Evolutionary conservation across 345 rosid species (phyloP), one percentile per base, ranked within the genome.

Genomic region (Populus deltoides): DNA sequence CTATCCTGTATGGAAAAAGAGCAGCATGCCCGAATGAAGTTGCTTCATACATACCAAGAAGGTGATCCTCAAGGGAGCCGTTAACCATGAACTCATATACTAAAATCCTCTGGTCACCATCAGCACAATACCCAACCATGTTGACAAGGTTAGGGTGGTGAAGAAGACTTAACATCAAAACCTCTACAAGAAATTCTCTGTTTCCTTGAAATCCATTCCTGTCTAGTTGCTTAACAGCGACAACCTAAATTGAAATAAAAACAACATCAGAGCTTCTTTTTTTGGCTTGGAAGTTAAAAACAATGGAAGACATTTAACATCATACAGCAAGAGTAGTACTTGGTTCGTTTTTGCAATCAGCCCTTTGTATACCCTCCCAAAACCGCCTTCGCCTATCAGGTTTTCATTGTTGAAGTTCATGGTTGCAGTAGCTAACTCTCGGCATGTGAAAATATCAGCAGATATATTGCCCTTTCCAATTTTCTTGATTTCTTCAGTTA

Each of bases 151-250:
- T 80, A 31, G 86, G 81, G 71, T 92, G 91, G 76, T 88, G 86
- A 80, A 90, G 88, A 71, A 90, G 85, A 77, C 94, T 89, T 66
- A 92, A 81, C 91, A 92, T 86, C 83, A 90, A 77, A 78, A 92
- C 92, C 85, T 92, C 97, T 24, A 90, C 89, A 9, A 92, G 88
- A 71, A 92, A 92, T 82, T 92, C 97, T 82, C 93, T 79, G 80
- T 92, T 89, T 68, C 97, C 97, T 83, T 92, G 97, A 80, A 86
- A 89, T 8, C 97, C 97, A 82, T 88, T 90, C 83, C 92, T 88
- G 87, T 92, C 94, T 12, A 90, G 93, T 81, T 90, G 92, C 86
- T 92, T 92, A 31, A 65, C n/a, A 22, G 24, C 43, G 22, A 45
- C 53, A 49, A 35, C 22, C 70, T 66, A 27, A 43, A 43, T 43